Base-by-base conservation (phyloP, 106 monocot species). In the Alisma plantagoaquatica region DNA sequence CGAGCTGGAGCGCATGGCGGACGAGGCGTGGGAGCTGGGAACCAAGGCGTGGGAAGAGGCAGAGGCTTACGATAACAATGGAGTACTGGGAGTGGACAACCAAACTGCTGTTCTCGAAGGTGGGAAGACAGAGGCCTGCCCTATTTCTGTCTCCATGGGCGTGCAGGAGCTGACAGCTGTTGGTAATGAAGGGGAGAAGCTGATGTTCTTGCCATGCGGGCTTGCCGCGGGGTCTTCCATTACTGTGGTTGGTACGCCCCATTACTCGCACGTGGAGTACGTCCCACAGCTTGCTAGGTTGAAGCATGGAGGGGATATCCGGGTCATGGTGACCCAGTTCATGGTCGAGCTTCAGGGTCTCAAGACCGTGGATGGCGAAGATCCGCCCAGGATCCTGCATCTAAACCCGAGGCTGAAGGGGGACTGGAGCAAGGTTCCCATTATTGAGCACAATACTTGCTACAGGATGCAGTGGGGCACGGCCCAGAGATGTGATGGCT, bases 391-490 rank as follows among this genome's bases (percentile, higher is more conserved):
- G 61, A 86, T 92, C 32, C 54, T 92, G 44, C 91, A 92, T 57
- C 57, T 86, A 1, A 92, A 92, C 60, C 91, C 91, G 0, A 59
- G 91, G 48, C 3, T 92, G 48, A 78, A 64, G 33, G 91, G 91
- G 32, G 91, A 92, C 65, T 92, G 91, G 91, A 82, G 72, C 46
- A 63, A 76, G 44, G 65, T 50, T 17, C 78, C 86, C 6, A 70
- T 92, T 17, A 82, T 92, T 46, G 85, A 92, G 62, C 86, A 81
- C 24, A 92, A 92, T 35, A 82, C 85, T 0, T 86, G 91, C 21
- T 92, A 92, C 52, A 50, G 91, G 49, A 92, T 92, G 91, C 91
- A 92, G 50, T 92, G 91, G 91, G 91, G 81, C 1, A 46, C 51
- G 14, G 75, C 81, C 23, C 73, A 78, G 66, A 31, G 92, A 10